Base-by-base conservation (phyloP, 768 basidiomycete genomes). In the Pleurotus djamor region DNA sequence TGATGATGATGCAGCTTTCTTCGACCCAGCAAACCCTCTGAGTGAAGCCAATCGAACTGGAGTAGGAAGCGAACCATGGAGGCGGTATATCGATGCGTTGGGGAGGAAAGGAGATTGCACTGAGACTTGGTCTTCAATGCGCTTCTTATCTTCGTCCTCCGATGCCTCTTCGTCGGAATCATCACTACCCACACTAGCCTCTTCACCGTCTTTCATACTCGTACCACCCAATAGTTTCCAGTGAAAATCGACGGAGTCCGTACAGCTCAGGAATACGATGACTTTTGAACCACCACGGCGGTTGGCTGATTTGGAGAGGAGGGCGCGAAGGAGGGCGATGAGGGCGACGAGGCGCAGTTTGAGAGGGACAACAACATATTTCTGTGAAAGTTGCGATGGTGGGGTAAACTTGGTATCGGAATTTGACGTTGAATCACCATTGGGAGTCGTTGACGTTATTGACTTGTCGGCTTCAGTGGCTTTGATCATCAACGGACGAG, bases 241-340 rank as follows among this genome's bases (percentile, higher is more conserved):
- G 68, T 96, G 94, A 67, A 94, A 98, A 71, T 99, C 96, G 14
- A 99, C 97, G 2, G 97, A 96, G 72, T 98, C 96, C 4, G 95
- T 98, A 67, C 94, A 98, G 65, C 92, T 96, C 61, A 99, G 76
- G 74, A 99, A 99, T 4, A 99, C 94, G 49, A 99, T 94, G 58
- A 97, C 84, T 72, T 92, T 94, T 44, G 80, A 79, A n/a, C 32
- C 54, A 9, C 83, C 83, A 44, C 77, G 76, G 34, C 70, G 79
- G 44, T 72, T 72, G 64, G 77, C 79, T 21, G 83, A 77, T 71
- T 88, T 83, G 4, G 57, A 58, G 33, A 95, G 77, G n/a, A 96
- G 78, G 5, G 85, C 84, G 21, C 97, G 87, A 21, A 98, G 76
- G 9, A 98, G 79, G 4, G 96, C 89, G 35, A 98, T 79, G 17